Conservation (phyloP, 768 basidiomycete species). For the Glaciozyma antarctica region DNA sequence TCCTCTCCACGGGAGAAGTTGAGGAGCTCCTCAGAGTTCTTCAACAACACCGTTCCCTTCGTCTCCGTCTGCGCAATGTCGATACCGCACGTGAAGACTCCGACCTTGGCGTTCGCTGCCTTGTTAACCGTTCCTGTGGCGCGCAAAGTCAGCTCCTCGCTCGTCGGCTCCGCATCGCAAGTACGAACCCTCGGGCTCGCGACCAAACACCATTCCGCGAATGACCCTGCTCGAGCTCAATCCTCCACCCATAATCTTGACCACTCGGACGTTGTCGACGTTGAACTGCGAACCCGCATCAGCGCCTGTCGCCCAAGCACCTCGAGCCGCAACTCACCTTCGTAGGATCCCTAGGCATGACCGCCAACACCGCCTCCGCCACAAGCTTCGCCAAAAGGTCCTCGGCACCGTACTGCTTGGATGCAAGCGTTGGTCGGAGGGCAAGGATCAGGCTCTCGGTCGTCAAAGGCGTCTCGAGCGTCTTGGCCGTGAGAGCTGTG, state of each 20-base stretch:
- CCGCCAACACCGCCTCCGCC: conserved; percentile 80
- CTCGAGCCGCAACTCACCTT: conserved; percentile 2
- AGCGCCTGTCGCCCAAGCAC: background rate
- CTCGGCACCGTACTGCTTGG: conserved; percentile 94
- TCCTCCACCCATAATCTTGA: conserved; percentile 95
- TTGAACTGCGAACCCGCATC: conserved; percentile 59
- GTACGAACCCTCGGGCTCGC: conserved; percentile 77
- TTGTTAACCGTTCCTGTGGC: conserved; percentile 67
- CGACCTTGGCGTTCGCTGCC: conserved; percentile 76
- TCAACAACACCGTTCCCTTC: conserved; percentile 92
- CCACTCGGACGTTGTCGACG: conserved; percentile 94
- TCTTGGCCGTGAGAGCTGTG: conserved; percentile 56
- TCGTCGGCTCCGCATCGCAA: background rate
- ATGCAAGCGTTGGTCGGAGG: conserved; percentile 82
- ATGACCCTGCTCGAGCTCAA: conserved; percentile 78
- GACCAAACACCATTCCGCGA: conserved; percentile 94
- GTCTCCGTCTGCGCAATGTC: conserved; percentile 97
- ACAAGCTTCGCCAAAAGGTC: conserved; percentile 70
- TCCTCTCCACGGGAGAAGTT: conserved; percentile 96
- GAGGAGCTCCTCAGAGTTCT: conserved; percentile 91
- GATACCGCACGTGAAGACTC: conserved; percentile 83
- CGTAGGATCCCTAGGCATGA: conserved; percentile 62
- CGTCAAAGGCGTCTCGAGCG: conserved; percentile 62
- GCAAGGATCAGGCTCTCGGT: conserved; percentile 60
- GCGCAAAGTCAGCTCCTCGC: conserved; percentile 1